Base-by-base conservation (phyloP, 768 basidiomycete genomes). In the Boletus pseudopeckii region DNA sequence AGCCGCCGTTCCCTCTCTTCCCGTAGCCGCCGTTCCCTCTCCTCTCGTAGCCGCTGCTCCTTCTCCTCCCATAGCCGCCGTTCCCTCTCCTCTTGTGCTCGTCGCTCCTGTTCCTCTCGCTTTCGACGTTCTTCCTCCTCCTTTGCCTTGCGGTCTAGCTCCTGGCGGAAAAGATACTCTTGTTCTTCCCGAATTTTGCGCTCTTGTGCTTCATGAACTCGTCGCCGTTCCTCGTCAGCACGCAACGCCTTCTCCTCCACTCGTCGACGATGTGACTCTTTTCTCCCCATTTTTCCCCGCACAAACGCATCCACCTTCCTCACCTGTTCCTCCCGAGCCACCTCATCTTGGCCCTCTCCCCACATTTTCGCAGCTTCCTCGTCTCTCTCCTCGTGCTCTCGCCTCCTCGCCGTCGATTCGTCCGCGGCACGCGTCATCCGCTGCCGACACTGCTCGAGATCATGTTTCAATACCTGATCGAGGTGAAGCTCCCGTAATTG, bases 111-210 rank as follows among this genome's bases (percentile, higher is more conserved):
- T 53, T 50, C 58, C 39, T 61, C 57, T 43, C 34, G 56, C 28
- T 20, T 48, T 33, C 38, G 37, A 2, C 50, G 57, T 9, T 56
- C 51, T 41, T 58, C 53, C 6, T 60, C 55, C 48, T 61, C 62
- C 54, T 57, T 54, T 45, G 33, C 53, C 28, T 45, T 60, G 45
- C 47, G 48, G 6, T 53, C 54, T 40, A 41, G 38, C 18, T 48
- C 50, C 26, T 50, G 37, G 20, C 34, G 57, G 30, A 56, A 56
- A 37, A 36, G 15, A 1, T 39, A 50, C 4, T 69, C 65, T 14
- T 67, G 64, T 20, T 58, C 57, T 22, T 67, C 69, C 4, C 59
- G 48, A 6, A 63, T 17, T 34, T 24, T 50, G 36, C 69, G 67
- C 26, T 69, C 65, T 26, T 26, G 45, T 5, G 56, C 56, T n/a